These are phyloP conservation scores for Fraxinus anomala DNA, from an alignment of 257 asterid genomes.

Conservation along the genomic window DNA sequence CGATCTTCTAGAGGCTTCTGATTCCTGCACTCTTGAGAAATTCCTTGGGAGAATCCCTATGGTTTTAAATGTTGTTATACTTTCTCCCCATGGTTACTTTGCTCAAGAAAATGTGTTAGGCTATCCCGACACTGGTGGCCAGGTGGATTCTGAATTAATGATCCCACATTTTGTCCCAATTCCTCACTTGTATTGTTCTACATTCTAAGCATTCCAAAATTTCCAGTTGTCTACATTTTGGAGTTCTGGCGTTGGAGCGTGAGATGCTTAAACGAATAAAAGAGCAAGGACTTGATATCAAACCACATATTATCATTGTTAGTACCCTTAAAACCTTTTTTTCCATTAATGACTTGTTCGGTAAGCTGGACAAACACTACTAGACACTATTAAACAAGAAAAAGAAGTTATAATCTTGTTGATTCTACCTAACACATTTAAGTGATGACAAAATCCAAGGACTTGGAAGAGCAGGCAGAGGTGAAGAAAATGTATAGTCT, in stretches of 20 bases:
- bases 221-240: slow-evolving; percentile 39
- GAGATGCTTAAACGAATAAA: slow-evolving; percentile 39
- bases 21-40: slow-evolving; percentile 29
- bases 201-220: background rate
- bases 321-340: background rate
- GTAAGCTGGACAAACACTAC: background rate
- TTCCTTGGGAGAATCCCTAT: slow-evolving; percentile 40
- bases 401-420: background rate
- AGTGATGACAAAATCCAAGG: slow-evolving; percentile 51
- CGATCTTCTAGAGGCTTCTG: slow-evolving; percentile 35
- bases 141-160: slow-evolving; percentile 20
- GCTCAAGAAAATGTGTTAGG: slow-evolving; percentile 47
- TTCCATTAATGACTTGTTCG: background rate
- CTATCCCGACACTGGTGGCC: slow-evolving; percentile 45
- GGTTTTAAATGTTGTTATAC: slow-evolving; percentile 39
- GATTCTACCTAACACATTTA: background rate
- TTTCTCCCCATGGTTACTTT: slow-evolving; percentile 43
- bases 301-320: slow-evolving; percentile 41
- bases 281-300: slow-evolving; percentile 41
- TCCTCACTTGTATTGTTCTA: background rate
- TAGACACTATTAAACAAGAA: background rate
- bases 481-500: slow-evolving; percentile 89
- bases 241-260: slow-evolving; percentile 42
- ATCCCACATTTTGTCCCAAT: background rate
- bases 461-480: slow-evolving; percentile 92